Evolutionary conservation across 2,329 filamentous ascomycete species (phyloP).

Genomic region (Chaetomiaceae sp.): DNA sequence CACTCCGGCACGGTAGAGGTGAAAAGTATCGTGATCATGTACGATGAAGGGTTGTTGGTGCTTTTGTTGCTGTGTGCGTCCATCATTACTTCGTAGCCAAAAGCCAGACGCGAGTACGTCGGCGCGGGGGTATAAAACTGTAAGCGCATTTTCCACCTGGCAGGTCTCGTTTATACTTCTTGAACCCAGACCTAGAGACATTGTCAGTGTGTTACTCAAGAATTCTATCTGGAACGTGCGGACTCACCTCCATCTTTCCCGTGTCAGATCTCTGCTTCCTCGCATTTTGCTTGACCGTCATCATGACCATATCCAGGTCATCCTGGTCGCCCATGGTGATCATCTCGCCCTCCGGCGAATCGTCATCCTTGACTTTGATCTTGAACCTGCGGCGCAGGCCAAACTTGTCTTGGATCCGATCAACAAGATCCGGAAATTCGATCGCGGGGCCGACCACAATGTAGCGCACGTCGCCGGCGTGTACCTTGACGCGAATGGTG

Average conservation of each 20-base stretch:
- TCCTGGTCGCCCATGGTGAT: constrained; percentile 97
- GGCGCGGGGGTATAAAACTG: constrained; percentile 17
- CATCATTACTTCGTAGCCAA: constrained; percentile 18
- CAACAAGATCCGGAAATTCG: constrained; percentile 72
- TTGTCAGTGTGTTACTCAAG: constrained; percentile 21
- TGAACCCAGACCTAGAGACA: constrained; percentile 33
- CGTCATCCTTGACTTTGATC: constrained; percentile 84
- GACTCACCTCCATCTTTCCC: constrained; percentile 89
- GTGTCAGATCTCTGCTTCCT: constrained; percentile 72
- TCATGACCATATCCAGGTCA: constrained; percentile 84
- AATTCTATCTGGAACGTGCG: neutral
- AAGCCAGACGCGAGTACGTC: neutral
- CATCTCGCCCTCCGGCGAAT: constrained; percentile 74
- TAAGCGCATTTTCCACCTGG: neutral
- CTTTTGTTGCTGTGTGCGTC: neutral
- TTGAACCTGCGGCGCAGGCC: constrained; percentile 73
- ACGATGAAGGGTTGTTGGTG: neutral
- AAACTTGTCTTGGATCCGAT: constrained; percentile 83
- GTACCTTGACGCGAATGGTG: constrained; percentile 87
- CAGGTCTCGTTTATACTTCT: constrained; percentile 27
- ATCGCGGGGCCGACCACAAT: constrained; percentile 75
- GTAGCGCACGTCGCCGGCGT: constrained; percentile 85
- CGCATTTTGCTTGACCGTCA: constrained; percentile 62
- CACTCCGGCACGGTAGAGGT: neutral
- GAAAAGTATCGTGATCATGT: neutral